Evolutionary conservation across 108 stramenopile genomes (phyloP).

Genomic region (Pseudonitzschia pungens): DNA sequence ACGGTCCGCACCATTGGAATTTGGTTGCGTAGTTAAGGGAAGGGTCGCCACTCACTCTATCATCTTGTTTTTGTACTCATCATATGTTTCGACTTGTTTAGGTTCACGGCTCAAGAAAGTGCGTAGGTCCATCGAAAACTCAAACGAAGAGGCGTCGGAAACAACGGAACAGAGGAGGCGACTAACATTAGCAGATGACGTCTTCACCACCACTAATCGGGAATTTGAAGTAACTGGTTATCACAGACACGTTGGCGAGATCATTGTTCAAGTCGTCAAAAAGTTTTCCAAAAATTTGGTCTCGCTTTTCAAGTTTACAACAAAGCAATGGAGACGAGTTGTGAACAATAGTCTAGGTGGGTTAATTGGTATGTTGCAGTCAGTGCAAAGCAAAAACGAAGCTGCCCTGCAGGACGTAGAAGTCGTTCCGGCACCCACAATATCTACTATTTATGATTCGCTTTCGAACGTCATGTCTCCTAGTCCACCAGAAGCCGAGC

Average conservation of each 20-base stretch:
- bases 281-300: not conserved
- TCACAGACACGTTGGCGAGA: not conserved
- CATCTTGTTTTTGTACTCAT: not conserved
- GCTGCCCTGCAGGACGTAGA: not conserved
- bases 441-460: slow-evolving; percentile 10
- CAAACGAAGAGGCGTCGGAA: not conserved
- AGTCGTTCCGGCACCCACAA: not conserved
- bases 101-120: not conserved
- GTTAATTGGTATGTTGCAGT: not conserved
- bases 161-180: not conserved
- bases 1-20: not conserved
- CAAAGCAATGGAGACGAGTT: not conserved
- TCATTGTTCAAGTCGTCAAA: not conserved
- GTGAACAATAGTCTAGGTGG: not conserved
- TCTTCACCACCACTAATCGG: not conserved
- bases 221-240: not conserved
- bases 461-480: not conserved
- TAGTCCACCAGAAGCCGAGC: not conserved
- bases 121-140: slow-evolving; percentile 3
- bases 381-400: not conserved
- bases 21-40: not conserved
- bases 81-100: too few species aligned
- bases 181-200: slow-evolving; percentile 1
- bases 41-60: not conserved
- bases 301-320: slow-evolving; percentile 2